Percentiles rank a stretch among this genome's conserved stretches.
Conservation (phyloP, 441 rosid genomes). For the Francoa sonchifolia region DNA sequence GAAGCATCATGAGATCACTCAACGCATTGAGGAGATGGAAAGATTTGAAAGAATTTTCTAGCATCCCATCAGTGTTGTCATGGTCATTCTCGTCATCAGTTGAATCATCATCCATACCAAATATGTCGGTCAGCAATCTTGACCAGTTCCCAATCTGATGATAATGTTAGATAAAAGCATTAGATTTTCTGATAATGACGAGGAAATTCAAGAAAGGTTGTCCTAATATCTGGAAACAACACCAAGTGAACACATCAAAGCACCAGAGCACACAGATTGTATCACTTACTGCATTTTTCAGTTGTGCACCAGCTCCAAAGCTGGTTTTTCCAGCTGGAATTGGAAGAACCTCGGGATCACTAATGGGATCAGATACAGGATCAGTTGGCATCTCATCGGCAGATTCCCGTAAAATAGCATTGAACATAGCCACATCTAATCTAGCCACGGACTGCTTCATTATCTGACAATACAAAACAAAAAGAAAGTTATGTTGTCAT, state of each 20-base stretch:
- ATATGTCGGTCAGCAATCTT: constrained; percentile 82
- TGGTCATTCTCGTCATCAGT: constrained; percentile 24
- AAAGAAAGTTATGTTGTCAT: too few species aligned
- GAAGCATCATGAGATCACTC: constrained; percentile 98
- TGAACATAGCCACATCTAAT: constrained; percentile 93
- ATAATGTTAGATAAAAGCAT: neutral
- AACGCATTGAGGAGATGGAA: constrained; percentile 79
- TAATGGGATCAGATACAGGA: constrained; percentile 93
- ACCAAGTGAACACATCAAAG: too few species aligned
- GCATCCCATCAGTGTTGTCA: constrained; percentile 24
- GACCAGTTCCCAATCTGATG: constrained; percentile 95
- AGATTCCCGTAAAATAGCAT: constrained; percentile 91
- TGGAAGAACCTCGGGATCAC: constrained; percentile 72
- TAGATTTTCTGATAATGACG: neutral
- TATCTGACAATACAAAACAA: constrained; percentile 33
- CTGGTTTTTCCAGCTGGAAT: constrained; percentile 70
- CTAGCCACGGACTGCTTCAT: constrained; percentile 94
- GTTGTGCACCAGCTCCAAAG: constrained; percentile 91
- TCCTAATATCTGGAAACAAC: too few species aligned
- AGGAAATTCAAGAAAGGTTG: too few species aligned
- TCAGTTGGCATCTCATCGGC: constrained; percentile 83
- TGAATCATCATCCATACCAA: constrained; percentile 58
- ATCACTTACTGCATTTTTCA: constrained; percentile 70
- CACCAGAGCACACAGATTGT: neutral
- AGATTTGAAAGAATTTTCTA: constrained; percentile 46